phyloP scores from a whole-genome alignment of 352 stramenopile genomes.

The Globisporangium heterothallicum region DNA sequence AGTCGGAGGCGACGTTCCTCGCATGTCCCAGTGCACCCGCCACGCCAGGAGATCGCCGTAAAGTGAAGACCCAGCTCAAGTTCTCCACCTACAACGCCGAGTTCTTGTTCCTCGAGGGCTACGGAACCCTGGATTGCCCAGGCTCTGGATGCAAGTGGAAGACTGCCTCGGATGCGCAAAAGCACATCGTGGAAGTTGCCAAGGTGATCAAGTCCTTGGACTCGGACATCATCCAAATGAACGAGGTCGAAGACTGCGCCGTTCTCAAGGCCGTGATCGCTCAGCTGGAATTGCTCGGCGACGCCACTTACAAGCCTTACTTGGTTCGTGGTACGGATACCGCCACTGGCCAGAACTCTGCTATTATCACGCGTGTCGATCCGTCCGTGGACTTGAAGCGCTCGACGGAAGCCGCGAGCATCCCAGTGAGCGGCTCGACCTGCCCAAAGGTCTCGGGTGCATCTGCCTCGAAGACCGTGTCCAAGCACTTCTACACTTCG shows the following conservation, averaged over 20 bases:
- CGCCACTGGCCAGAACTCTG: conserved; percentile 61
- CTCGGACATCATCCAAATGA: conserved; percentile 63
- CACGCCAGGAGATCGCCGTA: conserved; percentile 35
- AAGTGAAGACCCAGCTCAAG: conserved; percentile 46
- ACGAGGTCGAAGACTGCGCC: conserved; percentile 57
- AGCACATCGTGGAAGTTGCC: conserved; percentile 49
- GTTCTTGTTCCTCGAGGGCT: conserved; percentile 50
- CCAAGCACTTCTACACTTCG: conserved; percentile 70
- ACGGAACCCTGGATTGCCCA: conserved; percentile 34
- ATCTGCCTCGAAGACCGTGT: conserved; percentile 41
- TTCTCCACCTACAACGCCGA: conserved; percentile 61
- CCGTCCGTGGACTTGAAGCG: conserved; percentile 43
- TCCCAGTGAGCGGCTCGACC: conserved; percentile 47
- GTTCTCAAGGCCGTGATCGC: conserved; percentile 47
- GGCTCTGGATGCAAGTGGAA: conserved; percentile 51
- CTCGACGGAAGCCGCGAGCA: conserved; percentile 21
- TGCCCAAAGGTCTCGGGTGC: conserved; percentile 37
- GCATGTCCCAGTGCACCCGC: conserved; percentile 38
- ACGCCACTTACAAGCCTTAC: conserved; percentile 60
- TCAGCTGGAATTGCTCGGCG: conserved; percentile 36
- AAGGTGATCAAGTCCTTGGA: conserved; percentile 41
- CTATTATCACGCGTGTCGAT: conserved; percentile 58
- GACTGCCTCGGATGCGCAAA: conserved; percentile 27
- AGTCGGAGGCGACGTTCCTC: conserved; percentile 25
- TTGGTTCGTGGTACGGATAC: conserved; percentile 54